These are phyloP conservation scores for Boletus subparvulus DNA, from an alignment of 768 basidiomycete genomes.

Conservation along the genomic window DNA sequence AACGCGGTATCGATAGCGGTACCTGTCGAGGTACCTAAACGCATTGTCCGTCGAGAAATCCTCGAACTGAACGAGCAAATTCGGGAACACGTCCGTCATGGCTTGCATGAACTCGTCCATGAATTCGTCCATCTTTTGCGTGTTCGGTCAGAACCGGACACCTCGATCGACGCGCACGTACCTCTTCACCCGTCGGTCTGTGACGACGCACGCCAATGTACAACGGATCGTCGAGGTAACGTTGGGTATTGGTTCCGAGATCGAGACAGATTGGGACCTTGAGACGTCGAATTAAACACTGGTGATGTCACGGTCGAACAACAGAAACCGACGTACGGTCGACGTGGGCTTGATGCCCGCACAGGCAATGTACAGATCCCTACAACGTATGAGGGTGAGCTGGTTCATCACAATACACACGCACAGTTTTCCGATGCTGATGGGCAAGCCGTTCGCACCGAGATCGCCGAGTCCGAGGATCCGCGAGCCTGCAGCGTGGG, in stretches of 20 bases:
- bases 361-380: slow-evolving; percentile 68
- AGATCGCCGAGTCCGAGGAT: slow-evolving; percentile 67
- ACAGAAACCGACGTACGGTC: slow-evolving; percentile 30
- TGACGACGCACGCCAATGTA: slow-evolving; percentile 69
- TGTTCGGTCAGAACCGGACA: not conserved
- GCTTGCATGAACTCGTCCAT: slow-evolving; percentile 77
- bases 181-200: slow-evolving; percentile 48
- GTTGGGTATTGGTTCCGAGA: slow-evolving; percentile 73
- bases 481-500: slow-evolving; percentile 46
- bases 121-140: slow-evolving; percentile 60
- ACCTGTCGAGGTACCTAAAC: slow-evolving; percentile 68
- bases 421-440: slow-evolving; percentile 73
- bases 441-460: slow-evolving; percentile 44
- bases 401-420: slow-evolving; percentile 21
- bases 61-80: slow-evolving; percentile 70
- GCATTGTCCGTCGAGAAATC: slow-evolving; percentile 81
- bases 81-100: slow-evolving; percentile 62
- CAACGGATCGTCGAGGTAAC: slow-evolving; percentile 65
- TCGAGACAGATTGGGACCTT: slow-evolving; percentile 68
- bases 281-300: not conserved
- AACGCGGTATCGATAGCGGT: slow-evolving; percentile 54
- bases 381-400: slow-evolving; percentile 15
- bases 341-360: slow-evolving; percentile 60
- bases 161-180: slow-evolving; percentile 9
- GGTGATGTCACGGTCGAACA: not conserved